Evolutionary conservation across 1,139 yeast genomes (phyloP).

Genomic region (Meyerozyma smithsonii): DNA sequence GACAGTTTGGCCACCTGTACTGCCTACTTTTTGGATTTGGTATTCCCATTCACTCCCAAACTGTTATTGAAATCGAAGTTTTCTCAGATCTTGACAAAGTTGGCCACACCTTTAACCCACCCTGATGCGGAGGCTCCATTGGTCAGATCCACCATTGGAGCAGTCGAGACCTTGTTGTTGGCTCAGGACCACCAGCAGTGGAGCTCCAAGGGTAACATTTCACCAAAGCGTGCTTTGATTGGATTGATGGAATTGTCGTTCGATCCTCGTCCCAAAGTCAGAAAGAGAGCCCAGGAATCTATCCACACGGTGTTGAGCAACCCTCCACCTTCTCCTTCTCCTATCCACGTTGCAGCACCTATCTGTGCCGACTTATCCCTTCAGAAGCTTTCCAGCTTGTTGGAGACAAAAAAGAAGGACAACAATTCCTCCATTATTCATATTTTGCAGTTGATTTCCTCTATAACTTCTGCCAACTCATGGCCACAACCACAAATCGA

Average conservation of each 20-base stretch:
- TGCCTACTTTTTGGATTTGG: constrained; percentile 75
- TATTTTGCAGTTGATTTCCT: constrained; percentile 64
- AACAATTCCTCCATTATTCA: constrained; percentile 64
- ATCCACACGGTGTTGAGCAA: constrained; percentile 53
- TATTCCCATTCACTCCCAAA: constrained; percentile 71
- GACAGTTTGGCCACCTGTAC: constrained; percentile 65
- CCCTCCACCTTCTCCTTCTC: constrained; percentile 81
- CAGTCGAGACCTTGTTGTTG: constrained; percentile 69
- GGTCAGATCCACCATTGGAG: constrained; percentile 78
- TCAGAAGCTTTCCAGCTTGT: constrained; percentile 44
- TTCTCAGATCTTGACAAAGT: constrained; percentile 67
- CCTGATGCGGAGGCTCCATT: constrained; percentile 79
- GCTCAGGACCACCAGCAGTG: constrained; percentile 83
- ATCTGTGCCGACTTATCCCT: constrained; percentile 68
- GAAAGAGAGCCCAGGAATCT: constrained; percentile 93
- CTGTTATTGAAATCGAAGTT: constrained; percentile 67
- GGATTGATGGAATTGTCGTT: constrained; percentile 77
- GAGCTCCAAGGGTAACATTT: constrained; percentile 50
- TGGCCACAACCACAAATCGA: constrained; percentile 79
- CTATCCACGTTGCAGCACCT: constrained; percentile 71
- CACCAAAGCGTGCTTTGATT: constrained; percentile 77
- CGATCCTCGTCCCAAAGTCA: constrained; percentile 91
- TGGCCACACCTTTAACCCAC: constrained; percentile 76
- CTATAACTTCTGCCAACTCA: constrained; percentile 66
- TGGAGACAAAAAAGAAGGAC: constrained; percentile 35